A percentile compares a stretch with the other conserved stretches of the same genome.
phyloP scores from a whole-genome alignment of 140 eudicot species.

The Bidens hawaiensis region DNA sequence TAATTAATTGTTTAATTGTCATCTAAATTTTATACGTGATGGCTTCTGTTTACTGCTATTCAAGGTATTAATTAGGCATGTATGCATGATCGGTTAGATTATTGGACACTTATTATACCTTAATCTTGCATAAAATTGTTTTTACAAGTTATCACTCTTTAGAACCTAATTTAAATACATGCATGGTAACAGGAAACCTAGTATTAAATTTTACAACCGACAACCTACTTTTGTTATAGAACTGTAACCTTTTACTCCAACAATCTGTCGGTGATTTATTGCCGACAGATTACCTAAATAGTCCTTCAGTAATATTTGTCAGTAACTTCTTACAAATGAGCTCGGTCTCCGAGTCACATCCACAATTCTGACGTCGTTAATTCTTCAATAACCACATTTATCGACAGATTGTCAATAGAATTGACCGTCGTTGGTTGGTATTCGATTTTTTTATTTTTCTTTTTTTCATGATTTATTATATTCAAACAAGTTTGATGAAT shows the following conservation, averaged over 20 bases:
- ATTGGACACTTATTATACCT: not conserved
- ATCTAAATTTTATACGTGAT: not conserved
- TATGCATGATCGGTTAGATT: not conserved
- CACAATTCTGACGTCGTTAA: no score
- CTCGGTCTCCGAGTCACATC: no score
- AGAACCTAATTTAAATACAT: not conserved
- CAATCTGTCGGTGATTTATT: no score
- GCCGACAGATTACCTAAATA: no score
- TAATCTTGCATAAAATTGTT: not conserved
- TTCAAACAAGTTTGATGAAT: constrained; percentile 7
- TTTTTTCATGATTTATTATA: no score
- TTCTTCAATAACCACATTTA: no score
- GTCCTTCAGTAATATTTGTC: no score
- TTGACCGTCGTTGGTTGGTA: no score
- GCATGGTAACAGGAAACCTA: not conserved
- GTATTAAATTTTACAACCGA: not conserved
- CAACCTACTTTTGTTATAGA: no score
- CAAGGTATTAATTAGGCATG: not conserved
- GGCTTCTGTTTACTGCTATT: not conserved
- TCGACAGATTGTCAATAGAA: not conserved
- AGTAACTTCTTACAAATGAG: no score
- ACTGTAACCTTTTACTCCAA: no score
- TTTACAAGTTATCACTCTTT: not conserved
- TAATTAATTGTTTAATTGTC: not conserved
- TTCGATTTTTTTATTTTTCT: no score